phyloP scores from a whole-genome alignment of 257 asterid genomes.

The Salvia hispanica region DNA sequence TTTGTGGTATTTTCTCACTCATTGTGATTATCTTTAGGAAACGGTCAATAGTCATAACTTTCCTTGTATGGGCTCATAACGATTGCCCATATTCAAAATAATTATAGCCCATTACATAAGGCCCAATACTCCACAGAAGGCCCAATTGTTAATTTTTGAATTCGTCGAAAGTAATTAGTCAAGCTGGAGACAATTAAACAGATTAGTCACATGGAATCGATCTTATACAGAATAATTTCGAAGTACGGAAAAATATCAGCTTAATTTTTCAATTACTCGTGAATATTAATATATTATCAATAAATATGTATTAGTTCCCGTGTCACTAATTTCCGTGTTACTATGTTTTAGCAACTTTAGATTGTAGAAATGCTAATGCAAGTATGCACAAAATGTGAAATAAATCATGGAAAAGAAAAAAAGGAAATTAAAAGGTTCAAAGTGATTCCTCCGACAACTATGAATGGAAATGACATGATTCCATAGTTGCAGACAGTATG shows the following conservation, averaged over 20 bases:
- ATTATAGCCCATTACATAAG: too few species aligned
- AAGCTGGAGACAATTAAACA: neutral
- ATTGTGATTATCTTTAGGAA: too few species aligned
- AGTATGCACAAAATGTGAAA: neutral
- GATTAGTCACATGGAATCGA: too few species aligned
- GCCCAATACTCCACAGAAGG: neutral
- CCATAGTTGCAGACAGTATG: neutral
- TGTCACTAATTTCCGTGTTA: neutral
- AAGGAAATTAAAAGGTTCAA: neutral
- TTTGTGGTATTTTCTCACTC: too few species aligned
- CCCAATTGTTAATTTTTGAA: neutral
- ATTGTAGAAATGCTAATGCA: neutral
- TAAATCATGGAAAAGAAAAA: too few species aligned
- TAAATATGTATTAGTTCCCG: neutral
- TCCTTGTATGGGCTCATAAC: too few species aligned
- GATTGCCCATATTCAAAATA: too few species aligned
- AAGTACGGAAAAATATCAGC: too few species aligned
- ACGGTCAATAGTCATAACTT: too few species aligned
- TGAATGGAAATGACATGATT: neutral
- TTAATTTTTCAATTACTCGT: too few species aligned
- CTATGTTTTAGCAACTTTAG: too few species aligned
- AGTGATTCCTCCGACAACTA: neutral
- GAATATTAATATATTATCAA: neutral
- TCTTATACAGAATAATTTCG: too few species aligned
- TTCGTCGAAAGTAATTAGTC: neutral